Evolutionary conservation across 2,329 filamentous ascomycete genomes (phyloP), one percentile per base, ranked within the genome.

Genomic region (Trichocomaceae sp.): DNA sequence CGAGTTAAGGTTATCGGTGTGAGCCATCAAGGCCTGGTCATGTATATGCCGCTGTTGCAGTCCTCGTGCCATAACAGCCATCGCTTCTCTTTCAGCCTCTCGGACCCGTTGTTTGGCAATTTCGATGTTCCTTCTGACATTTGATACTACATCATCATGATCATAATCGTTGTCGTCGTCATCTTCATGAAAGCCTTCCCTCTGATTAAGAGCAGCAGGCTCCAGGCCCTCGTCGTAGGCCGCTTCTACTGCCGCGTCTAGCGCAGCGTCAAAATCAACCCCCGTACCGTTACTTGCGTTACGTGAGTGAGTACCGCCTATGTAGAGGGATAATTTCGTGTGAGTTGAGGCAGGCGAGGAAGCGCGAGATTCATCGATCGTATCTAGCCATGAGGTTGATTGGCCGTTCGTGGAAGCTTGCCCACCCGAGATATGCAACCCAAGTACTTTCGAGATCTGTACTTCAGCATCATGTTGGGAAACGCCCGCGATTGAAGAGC

Each of bases 211-310:
- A 59, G 63, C 83, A 59, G 63, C 83, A 3, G 87, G 87, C 66
- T 96, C 90, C 59, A 90, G 88, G 0, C 88, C 88, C 59, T 96
- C 90, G 67, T 96, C 87, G 69, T 97, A 99, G 5, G 92, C 93
- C 50, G 92, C 92, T 70, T 97, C 93, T 8, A 97, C 91, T 13
- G 93, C 93, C 22, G 91, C 92, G 72, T 97, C 92, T 44, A 97
- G 78, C 3, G 93, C 93, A 8, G 90, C 90, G 71, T 96, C 91
- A 61, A 97, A 96, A 66, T 96, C 91, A 6, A 88, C 86, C 68
- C 95, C 89, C 0, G 89, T 93, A 29, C 81, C 83, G 45, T 84
- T 84, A 60, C 87, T 92, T 2, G 79, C 68, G 35, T 78, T 78
- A 48, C 86, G 83, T 19, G 54, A 56, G 52, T 47, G 48, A 10